Evolutionary conservation across 2,329 filamentous ascomycete genomes (phyloP).

Genomic region (Colletotrichum sp.): DNA sequence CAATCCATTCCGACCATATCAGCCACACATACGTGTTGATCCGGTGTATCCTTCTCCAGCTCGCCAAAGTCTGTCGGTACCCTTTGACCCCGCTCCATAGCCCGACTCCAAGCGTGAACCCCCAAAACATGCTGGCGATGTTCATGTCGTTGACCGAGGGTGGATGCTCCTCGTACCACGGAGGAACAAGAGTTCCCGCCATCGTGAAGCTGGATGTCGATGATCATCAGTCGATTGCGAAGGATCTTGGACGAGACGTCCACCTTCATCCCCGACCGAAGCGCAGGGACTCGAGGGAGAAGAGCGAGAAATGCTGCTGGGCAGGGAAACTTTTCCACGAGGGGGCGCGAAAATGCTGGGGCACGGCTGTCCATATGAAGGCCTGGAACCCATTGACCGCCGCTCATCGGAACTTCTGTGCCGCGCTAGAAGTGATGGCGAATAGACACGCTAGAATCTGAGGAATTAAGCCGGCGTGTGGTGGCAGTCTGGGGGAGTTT

Average conservation of each 20-base stretch:
- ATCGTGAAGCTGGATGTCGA: not conserved
- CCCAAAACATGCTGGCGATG: constrained; percentile 40
- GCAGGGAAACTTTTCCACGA: not conserved
- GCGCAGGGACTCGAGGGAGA: not conserved
- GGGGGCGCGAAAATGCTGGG: not conserved
- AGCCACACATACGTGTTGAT: constrained; percentile 41
- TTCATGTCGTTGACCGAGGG: constrained; percentile 31
- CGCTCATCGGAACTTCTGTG: constrained; percentile 7
- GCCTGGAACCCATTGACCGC: not conserved
- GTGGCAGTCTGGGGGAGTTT: not conserved
- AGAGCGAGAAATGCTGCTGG: not conserved
- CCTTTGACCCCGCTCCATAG: constrained; percentile 37
- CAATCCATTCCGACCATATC: constrained; percentile 44
- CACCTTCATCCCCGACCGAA: not conserved
- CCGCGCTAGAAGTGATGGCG: not conserved
- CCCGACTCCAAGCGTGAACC: constrained; percentile 40
- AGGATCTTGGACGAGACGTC: not conserved
- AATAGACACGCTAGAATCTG: not conserved
- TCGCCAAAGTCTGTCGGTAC: constrained; percentile 36
- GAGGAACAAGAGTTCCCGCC: constrained; percentile 13
- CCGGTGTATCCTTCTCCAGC: constrained; percentile 34
- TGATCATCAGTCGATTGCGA: not conserved
- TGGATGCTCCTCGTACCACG: constrained; percentile 11
- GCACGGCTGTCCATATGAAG: not conserved
- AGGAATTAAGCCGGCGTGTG: not conserved